A percentile compares a stretch with the other conserved stretches of the same genome.
Evolutionary conservation across 805 yeast species (phyloP).

Genomic region (Saturnispora gosingensis): DNA sequence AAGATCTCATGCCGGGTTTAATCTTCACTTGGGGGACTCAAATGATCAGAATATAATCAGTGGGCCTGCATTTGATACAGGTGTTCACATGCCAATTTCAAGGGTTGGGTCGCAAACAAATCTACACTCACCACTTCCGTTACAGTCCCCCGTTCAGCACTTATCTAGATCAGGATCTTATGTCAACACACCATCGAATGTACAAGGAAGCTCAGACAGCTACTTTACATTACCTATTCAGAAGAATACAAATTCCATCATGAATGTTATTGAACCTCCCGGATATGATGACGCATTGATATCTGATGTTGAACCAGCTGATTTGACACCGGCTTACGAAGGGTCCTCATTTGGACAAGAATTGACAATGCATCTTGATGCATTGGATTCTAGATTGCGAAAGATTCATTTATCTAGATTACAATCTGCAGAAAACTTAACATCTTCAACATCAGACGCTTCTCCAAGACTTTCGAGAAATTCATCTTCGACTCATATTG

Average conservation of each 20-base stretch:
- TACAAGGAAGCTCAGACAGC: not conserved
- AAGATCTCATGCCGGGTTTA: not conserved
- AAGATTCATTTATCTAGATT: constrained; percentile 13
- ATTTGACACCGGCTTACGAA: constrained; percentile 65
- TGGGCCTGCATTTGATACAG: constrained; percentile 19
- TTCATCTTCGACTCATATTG: constrained; percentile 1
- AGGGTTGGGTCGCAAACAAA: constrained; percentile 5
- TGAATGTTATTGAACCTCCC: constrained; percentile 54
- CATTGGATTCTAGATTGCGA: constrained; percentile 25
- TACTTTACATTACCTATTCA: not conserved
- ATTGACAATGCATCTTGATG: constrained; percentile 21
- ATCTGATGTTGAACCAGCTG: constrained; percentile 37
- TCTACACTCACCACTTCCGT: not conserved
- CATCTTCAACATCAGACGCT: constrained; percentile 1
- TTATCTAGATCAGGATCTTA: constrained; percentile 52
- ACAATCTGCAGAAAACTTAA: not conserved
- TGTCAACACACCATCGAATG: constrained; percentile 15
- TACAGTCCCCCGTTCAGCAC: constrained; percentile 45
- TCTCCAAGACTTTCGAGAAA: constrained; percentile 5
- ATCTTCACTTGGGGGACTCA: not conserved
- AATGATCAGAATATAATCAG: constrained; percentile 7
- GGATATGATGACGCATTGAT: constrained; percentile 74
- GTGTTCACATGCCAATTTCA: constrained; percentile 15
- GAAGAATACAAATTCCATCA: not conserved
- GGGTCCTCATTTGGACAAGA: constrained; percentile 2